Base-by-base conservation (phyloP, 192 early-diverging fungal species). In the Rhizoclosmatium globosum region DNA sequence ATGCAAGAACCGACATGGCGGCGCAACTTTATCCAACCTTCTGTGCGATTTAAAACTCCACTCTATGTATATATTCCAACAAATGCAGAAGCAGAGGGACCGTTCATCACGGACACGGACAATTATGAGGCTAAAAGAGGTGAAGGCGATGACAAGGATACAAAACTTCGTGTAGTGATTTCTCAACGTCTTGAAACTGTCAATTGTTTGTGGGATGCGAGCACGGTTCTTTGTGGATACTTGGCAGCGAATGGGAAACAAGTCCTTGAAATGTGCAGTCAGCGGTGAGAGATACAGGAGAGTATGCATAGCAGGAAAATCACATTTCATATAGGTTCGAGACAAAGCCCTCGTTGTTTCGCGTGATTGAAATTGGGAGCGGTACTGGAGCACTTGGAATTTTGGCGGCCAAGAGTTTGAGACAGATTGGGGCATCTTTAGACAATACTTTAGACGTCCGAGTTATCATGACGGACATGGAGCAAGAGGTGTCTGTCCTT, bases 401-500 rank as follows among this genome's bases (percentile, higher is more conserved):
- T 11, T 59, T 73, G 47, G 61, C 61, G 15, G 71, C 60, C 9
- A 68, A 73, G 42, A 9, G 23, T 39, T 58, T 73, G 9, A 38
- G 39, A 43, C 9, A 7, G 39, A 42, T 42, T 68, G 66, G 31
- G 46, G 4, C n/a, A 21, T 13, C 7, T 6, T 43, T 68, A 42
- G 53, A 73, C 21, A 11, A n/a, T 6, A 15, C 17, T 17, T 41
- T 73, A 11, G 21, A 73, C 61, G 71, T 73, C 11, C 15, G 6
- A 4, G 71, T 73, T 7, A 2, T 73, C 23, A 64, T 73, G 57
- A 73, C 71, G 15, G 71, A 73, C 61, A 15, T 73, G 71, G 23
- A 7, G 7, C 13, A 69, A 6, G 68, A 69, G 39, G 68, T 69
- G 6, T 7, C 7, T 19, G 68, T 69, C n/a, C 23, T 69, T 7